These are phyloP conservation scores for Incumbomyces lentus DNA, from an alignment of 2,329 filamentous ascomycete genomes.

Conservation along the genomic window DNA sequence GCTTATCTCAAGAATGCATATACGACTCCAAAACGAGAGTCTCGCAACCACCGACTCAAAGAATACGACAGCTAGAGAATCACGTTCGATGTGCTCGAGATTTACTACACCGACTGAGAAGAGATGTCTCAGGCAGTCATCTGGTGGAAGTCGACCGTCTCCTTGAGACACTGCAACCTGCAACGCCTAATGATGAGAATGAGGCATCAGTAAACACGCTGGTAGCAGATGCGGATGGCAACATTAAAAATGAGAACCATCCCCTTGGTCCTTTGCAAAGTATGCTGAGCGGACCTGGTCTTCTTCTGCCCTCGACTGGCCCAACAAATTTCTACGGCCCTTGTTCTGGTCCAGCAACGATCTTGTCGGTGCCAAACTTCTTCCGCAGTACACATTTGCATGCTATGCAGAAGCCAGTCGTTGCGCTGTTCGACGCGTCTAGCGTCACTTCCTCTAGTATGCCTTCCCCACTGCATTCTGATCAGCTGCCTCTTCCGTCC, in stretches of 20 bases:
- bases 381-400: not conserved
- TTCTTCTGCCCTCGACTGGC: not conserved
- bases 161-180: slow-evolving; percentile 7
- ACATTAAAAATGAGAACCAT: not conserved
- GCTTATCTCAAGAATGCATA: slow-evolving; percentile 9
- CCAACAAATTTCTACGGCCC: slow-evolving; percentile 1
- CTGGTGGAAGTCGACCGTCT: slow-evolving; percentile 10
- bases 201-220: not conserved
- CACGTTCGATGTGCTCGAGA: slow-evolving; percentile 10
- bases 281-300: slow-evolving; percentile 3
- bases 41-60: slow-evolving; percentile 15
- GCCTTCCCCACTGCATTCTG: not conserved
- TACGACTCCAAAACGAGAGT: slow-evolving; percentile 13
- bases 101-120: slow-evolving; percentile 10
- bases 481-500: not conserved
- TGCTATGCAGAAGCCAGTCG: not conserved
- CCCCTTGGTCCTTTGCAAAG: not conserved
- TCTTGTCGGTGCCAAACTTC: slow-evolving; percentile 3
- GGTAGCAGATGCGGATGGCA: not conserved
- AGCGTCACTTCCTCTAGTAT: not conserved
- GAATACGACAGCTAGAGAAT: slow-evolving; percentile 16
- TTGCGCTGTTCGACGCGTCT: not conserved
- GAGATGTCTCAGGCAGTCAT: slow-evolving; percentile 3
- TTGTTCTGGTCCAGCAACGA: slow-evolving; percentile 2
- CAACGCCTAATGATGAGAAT: not conserved